These are phyloP conservation scores for Petunia secreta DNA, from an alignment of 257 asterid genomes.

Conservation along the genomic window DNA sequence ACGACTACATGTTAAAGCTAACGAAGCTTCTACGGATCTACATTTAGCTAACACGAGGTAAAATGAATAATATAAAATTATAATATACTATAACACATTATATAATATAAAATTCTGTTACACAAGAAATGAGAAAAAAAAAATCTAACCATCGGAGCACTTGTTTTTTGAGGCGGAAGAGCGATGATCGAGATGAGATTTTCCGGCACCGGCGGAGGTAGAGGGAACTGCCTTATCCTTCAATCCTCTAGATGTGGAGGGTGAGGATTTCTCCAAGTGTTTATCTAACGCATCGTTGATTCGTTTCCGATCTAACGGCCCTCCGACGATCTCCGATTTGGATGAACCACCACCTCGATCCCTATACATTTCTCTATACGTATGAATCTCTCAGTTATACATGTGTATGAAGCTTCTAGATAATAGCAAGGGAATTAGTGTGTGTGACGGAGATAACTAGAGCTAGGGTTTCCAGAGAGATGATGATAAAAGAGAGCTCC, in stretches of 20 bases:
- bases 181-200: constrained; percentile 56
- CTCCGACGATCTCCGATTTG: constrained; percentile 68
- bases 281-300: constrained; percentile 93
- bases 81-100: not conserved
- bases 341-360: constrained; percentile 76
- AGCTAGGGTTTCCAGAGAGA: constrained; percentile 38
- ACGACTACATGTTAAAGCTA: not conserved
- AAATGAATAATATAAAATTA: not conserved
- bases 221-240: constrained; percentile 64
- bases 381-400: not conserved
- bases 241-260: constrained; percentile 73
- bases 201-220: constrained; percentile 54
- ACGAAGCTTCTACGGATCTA: constrained; percentile 20
- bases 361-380: constrained; percentile 53
- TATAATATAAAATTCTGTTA: not conserved
- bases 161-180: constrained; percentile 57
- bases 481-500: constrained; percentile 15
- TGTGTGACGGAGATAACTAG: not conserved
- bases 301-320: constrained; percentile 92
- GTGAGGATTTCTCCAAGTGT: constrained; percentile 88
- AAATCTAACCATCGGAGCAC: constrained; percentile 68
- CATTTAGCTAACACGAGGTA: not conserved
- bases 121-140: not conserved
- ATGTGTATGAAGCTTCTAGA: not conserved
- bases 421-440: not conserved